Evolutionary conservation across 208 protist genomes (phyloP), one percentile per base, ranked within the genome.

Genomic region (Crithidia brevicula): DNA sequence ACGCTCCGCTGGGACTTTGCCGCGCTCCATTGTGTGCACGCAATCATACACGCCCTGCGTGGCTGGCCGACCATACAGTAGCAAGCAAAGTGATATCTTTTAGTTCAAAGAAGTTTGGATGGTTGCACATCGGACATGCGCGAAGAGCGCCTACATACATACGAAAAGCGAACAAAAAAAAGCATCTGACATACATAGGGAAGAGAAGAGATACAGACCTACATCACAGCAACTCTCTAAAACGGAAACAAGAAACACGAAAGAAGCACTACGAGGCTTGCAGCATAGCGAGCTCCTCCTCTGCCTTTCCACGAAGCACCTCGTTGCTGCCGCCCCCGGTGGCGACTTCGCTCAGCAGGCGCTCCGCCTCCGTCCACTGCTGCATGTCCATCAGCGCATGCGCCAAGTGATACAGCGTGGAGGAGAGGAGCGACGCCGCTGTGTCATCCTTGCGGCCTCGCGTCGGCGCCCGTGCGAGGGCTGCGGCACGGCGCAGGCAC

Each of bases 291-390:
- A 94, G 70, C 74, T 92, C 81, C 67, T 95, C 83, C 70, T 90
- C 81, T 40, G 92, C 92, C 68, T 85, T 89, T 25, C 77, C 83
- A 10, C 77, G 72, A 22, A 94, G 78, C 23, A 87, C 77, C 40
- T 92, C 83, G 72, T 89, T 76, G 47, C 70, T 76, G 53, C 65
- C 36, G 54, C 69, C 67, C 28, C 51, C 18, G 18, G 42, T 40
- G 22, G 71, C 79, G 23, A 94, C 85, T 2, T 27, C 58, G 46
- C 56, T 15, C 50, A 93, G 85, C 62, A 91, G 61, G 45, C 64
- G 66, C 38, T 71, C 63, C 34, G 87, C 87, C 77, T 93, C 85
- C 13, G 76, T 76, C 66, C 62, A 77, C 42, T 71, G 67, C 25
- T 77, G 52, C 27, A 71, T 42, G 28, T 66, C 72, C 68, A 86